Conservation (phyloP, 352 stramenopile species). For the Phytophthora sp. region DNA sequence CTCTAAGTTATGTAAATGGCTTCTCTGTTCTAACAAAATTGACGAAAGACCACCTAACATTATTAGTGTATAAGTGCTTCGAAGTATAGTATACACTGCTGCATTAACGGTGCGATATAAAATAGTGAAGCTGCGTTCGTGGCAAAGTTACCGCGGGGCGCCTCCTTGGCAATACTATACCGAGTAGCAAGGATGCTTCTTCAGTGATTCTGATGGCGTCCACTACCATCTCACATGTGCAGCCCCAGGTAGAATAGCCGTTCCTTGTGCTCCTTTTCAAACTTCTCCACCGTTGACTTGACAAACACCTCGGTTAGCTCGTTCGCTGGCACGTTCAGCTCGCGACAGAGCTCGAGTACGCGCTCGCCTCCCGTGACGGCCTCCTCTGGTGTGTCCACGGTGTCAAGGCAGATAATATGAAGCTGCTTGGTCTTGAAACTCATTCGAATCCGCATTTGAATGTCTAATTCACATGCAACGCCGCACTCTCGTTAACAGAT, state of each 20-base stretch:
- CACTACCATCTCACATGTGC: slow-evolving; percentile 38
- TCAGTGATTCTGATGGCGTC: not conserved
- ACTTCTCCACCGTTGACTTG: slow-evolving; percentile 48
- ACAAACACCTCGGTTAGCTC: slow-evolving; percentile 54
- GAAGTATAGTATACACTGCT: slow-evolving; percentile 21
- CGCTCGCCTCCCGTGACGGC: slow-evolving; percentile 51
- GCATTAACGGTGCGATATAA: slow-evolving; percentile 19
- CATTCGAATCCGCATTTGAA: slow-evolving; percentile 55
- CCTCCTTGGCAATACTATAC: slow-evolving; percentile 10
- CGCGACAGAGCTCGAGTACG: slow-evolving; percentile 61
- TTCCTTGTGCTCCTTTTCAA: slow-evolving; percentile 47
- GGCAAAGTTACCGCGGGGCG: not conserved
- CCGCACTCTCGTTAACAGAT: slow-evolving; percentile 1
- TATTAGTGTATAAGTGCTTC: not conserved
- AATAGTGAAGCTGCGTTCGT: not conserved
- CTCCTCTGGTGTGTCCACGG: slow-evolving; percentile 75
- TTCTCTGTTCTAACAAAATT: too few relatives aligned
- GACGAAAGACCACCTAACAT: too few relatives aligned
- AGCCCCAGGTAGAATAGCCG: slow-evolving; percentile 61
- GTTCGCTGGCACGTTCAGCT: slow-evolving; percentile 39
- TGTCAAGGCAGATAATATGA: slow-evolving; percentile 85
- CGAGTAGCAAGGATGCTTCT: slow-evolving; percentile 1
- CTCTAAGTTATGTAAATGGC: too few relatives aligned
- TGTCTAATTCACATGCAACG: slow-evolving; percentile 35
- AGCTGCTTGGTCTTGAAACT: slow-evolving; percentile 59